Evolutionary conservation across 2,329 filamentous ascomycete genomes (phyloP).

Genomic region (Biscogniauxia sp.): DNA sequence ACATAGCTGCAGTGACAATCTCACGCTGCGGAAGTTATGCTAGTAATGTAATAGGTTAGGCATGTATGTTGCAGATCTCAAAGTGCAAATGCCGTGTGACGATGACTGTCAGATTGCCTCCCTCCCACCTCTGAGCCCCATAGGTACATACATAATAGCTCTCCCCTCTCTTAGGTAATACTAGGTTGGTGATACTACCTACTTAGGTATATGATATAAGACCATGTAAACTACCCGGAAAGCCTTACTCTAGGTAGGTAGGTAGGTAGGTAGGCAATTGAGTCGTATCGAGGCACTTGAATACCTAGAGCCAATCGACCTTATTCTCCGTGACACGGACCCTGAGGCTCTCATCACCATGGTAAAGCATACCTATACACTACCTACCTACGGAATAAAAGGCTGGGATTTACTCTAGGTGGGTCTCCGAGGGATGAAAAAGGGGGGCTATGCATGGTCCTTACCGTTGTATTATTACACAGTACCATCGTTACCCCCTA

Average conservation of each 20-base stretch:
- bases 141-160: too few species aligned
- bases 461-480: not conserved
- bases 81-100: not conserved
- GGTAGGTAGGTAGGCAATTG: too few species aligned
- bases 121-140: too few species aligned
- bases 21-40: not conserved
- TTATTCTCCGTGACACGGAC: not conserved
- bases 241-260: too few species aligned
- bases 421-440: not conserved
- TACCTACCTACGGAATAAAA: not conserved
- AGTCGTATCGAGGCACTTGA: not conserved
- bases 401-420: not conserved
- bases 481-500: not conserved
- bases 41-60: too few species aligned
- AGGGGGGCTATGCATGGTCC: not conserved
- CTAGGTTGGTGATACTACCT: too few species aligned
- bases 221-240: too few species aligned
- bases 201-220: too few species aligned
- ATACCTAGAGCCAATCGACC: not conserved
- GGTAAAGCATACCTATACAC: too few species aligned
- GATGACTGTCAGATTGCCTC: not conserved
- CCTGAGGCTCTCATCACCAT: not conserved
- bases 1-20: not conserved
- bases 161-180: too few species aligned
- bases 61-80: not conserved